Percentiles rank a stretch among this genome's conserved stretches.
These are phyloP conservation scores for Panicum virgatum DNA, from an alignment of 202 grass and related monocot species.

Conservation along the genomic window DNA sequence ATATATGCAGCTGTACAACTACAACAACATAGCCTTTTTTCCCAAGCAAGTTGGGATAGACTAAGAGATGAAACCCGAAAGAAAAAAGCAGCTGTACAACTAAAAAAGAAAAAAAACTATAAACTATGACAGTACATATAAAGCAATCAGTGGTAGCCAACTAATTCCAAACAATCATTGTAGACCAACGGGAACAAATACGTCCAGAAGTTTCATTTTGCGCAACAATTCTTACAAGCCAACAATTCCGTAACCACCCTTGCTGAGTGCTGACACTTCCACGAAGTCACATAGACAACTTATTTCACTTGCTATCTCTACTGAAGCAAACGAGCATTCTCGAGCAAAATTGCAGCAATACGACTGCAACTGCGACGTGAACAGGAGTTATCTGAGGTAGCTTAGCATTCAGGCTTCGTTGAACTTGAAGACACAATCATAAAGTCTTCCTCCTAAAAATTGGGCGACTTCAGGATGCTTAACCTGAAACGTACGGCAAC, in stretches of 20 bases:
- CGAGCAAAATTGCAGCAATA: neutral
- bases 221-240: neutral
- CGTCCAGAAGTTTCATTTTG: neutral
- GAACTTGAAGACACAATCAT: slow-evolving; percentile 98
- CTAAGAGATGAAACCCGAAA: too few species aligned
- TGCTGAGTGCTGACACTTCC: neutral
- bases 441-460: slow-evolving; percentile 95
- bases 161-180: too few species aligned
- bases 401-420: slow-evolving; percentile 63
- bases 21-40: too few species aligned
- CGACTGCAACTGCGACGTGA: too few species aligned
- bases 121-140: too few species aligned
- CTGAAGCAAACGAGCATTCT: neutral
- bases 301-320: slow-evolving; percentile 5
- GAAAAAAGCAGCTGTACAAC: too few species aligned
- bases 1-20: too few species aligned
- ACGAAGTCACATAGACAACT: neutral
- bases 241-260: neutral
- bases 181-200: neutral
- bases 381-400: neutral
- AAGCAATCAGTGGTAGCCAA: too few species aligned
- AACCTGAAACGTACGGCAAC: slow-evolving; percentile 52
- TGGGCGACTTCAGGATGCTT: slow-evolving; percentile 97
- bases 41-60: too few species aligned
- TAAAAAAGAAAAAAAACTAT: too few species aligned